These are phyloP conservation scores for Linnemannia zychae DNA, from an alignment of 192 early-diverging fungal species.

Conservation along the genomic window DNA sequence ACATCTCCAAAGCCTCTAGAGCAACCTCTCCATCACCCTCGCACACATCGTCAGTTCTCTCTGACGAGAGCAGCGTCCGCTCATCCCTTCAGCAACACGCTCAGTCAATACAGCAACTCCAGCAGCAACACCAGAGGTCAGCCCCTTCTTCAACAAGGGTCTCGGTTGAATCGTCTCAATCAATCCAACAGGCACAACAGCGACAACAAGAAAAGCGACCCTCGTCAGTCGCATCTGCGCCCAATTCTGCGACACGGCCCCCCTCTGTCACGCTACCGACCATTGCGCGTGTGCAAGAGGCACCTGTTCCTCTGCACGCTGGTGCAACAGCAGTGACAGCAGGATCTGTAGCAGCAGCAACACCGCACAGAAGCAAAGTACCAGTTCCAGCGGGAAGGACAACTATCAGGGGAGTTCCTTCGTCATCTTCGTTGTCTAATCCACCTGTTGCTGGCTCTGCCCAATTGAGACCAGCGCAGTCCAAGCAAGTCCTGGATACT, in stretches of 20 bases:
- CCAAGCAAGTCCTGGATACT: not conserved
- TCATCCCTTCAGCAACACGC: constrained; percentile 25
- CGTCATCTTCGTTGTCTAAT: constrained; percentile 5
- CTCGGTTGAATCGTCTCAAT: not conserved
- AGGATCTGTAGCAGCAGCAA: not conserved
- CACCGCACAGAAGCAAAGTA: not conserved
- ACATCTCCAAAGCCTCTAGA: constrained; percentile 15
- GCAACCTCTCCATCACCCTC: constrained; percentile 42
- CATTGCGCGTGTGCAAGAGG: not conserved
- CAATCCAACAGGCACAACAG: not conserved
- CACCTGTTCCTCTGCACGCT: not conserved
- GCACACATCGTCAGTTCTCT: constrained; percentile 28
- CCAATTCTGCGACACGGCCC: not conserved
- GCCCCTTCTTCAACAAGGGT: not conserved
- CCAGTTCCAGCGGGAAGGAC: not conserved
- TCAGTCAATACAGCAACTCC: constrained; percentile 27
- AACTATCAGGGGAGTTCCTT: not conserved
- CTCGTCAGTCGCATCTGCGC: constrained; percentile 2
- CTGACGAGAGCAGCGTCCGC: constrained; percentile 27
- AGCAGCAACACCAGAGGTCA: constrained; percentile 7
- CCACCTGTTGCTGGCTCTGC: not conserved
- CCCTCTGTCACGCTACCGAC: not conserved
- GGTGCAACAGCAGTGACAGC: not conserved
- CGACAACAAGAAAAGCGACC: constrained; percentile 13
- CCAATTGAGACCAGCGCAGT: not conserved